These are phyloP conservation scores for Aphanomyces euteiches DNA, from an alignment of 352 stramenopile species.

Conservation along the genomic window DNA sequence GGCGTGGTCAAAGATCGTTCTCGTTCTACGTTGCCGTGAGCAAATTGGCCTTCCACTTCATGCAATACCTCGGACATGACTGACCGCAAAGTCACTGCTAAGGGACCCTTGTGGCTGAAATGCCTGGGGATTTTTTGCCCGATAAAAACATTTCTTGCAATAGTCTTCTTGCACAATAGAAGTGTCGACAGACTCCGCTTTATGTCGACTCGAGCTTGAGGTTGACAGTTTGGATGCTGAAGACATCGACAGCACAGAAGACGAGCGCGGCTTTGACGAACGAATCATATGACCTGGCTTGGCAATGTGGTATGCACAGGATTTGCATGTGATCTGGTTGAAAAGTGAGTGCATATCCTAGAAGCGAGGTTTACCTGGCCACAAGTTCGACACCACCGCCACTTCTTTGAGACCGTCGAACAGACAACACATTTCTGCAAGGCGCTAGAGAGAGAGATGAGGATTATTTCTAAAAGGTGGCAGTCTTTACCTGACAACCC, in stretches of 20 bases:
- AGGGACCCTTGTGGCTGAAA: not conserved
- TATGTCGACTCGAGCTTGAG: not conserved
- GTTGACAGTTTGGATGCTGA: not conserved
- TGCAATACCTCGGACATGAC: too few species aligned
- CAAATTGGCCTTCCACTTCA: too few species aligned
- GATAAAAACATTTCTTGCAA: conserved; percentile 16
- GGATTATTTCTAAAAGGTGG: not conserved
- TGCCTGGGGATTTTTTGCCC: conserved; percentile 4
- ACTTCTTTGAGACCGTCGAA: conserved; percentile 17
- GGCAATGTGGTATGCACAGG: conserved; percentile 19
- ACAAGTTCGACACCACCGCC: conserved; percentile 26
- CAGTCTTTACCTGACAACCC: not conserved
- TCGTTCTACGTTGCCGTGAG: too few species aligned
- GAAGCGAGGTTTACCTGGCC: conserved; percentile 11
- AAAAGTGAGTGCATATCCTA: not conserved
- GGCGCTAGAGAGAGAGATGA: conserved; percentile 12
- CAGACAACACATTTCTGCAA: conserved; percentile 20
- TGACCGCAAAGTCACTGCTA: not conserved
- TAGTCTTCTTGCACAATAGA: conserved; percentile 15
- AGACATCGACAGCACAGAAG: not conserved
- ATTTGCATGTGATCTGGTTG: conserved; percentile 23
- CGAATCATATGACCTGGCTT: conserved; percentile 9
- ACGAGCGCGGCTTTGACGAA: not conserved
- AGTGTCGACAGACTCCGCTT: not conserved
- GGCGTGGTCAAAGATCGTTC: too few species aligned